Evolutionary conservation across 306 rosid genomes (phyloP), one percentile per base, ranked within the genome.

Genomic region (Calophaca sinica): DNA sequence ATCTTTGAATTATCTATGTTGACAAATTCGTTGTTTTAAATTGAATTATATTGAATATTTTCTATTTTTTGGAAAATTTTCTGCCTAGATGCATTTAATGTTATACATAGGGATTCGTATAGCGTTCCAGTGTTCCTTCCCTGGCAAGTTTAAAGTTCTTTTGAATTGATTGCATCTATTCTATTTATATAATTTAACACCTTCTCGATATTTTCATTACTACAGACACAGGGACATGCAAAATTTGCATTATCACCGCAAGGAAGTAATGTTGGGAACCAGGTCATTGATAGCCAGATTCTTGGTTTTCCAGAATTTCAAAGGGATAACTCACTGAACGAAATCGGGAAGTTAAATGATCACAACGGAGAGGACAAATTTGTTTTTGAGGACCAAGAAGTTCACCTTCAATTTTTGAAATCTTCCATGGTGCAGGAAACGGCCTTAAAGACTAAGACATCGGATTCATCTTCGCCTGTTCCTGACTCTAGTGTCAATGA

Each of bases 171-270:
- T 55, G 63, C 50, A 48, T 76, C 14, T 79, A 29, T 12, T 78
- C 44, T 61, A 36, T 74, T 39, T 68, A 13, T 53, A 45, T 53
- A 9, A 11, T 45, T 45, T 53, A 20, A 8, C 5, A 35, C 9
- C 57, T 68, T 55, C 57, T 70, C 60, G 66, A 68, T 58, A 58
- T 63, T 77, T 39, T 59, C 63, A 9, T 63, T 57, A 13, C 64
- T 63, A 51, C 83, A 89, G 96, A 74, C 78, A 71, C 78, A 68
- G 3, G 79, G 80, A 53, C 82, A 46, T 7, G 75, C 90, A 10
- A 81, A 83, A 48, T 86, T 80, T 77, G 91, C 88, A 3, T 83
- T 88, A 57, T 82, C 89, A 15, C 85, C 84, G 45, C 86, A 82
- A 45, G 96, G 89, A 70, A 84, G 84, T 61, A 68, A 67, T 60